Evolutionary conservation across 2,329 filamentous ascomycete genomes (phyloP).

Genomic region (Proliferodiscus dingleyae): DNA sequence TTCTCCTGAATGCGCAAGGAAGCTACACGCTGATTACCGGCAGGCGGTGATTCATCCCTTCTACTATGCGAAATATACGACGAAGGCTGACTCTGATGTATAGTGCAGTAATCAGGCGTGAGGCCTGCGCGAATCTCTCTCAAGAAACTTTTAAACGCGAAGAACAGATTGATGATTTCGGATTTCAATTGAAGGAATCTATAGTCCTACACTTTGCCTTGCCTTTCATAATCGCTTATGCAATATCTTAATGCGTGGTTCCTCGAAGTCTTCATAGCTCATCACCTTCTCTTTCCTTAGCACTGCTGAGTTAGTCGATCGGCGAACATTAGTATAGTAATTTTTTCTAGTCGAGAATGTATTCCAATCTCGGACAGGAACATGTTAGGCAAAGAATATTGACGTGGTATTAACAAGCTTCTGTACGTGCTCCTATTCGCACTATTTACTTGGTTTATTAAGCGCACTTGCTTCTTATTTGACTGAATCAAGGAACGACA

Average conservation of each 20-base stretch:
- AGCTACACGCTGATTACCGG: slow-evolving; percentile 6
- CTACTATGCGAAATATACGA: slow-evolving; percentile 5
- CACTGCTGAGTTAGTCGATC: slow-evolving; percentile 4
- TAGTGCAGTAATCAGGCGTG: not conserved
- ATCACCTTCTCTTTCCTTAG: slow-evolving; percentile 16
- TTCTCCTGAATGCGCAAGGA: slow-evolving; percentile 4
- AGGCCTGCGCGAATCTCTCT: slow-evolving; percentile 5
- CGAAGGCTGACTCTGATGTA: slow-evolving; percentile 10
- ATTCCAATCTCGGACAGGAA: slow-evolving; percentile 27
- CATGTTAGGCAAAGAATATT: slow-evolving; percentile 20
- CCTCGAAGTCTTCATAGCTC: slow-evolving; percentile 30
- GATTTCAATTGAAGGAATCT: too few relatives aligned
- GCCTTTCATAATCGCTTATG: slow-evolving; percentile 10
- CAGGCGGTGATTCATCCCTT: slow-evolving; percentile 10
- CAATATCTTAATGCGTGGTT: slow-evolving; percentile 9
- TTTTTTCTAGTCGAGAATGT: slow-evolving; percentile 11
- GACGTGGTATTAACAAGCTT: slow-evolving; percentile 22
- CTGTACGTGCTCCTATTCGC: slow-evolving; percentile 18
- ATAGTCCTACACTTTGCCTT: slow-evolving; percentile 4
- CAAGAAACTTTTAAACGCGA: slow-evolving; percentile 4
- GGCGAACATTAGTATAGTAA: slow-evolving; percentile 10
- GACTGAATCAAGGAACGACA: slow-evolving; percentile 16
- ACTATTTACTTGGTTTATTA: slow-evolving; percentile 11
- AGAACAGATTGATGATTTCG: too few relatives aligned
- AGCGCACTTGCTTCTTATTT: slow-evolving; percentile 15